A percentile compares a stretch with the other conserved stretches of the same genome.
phyloP scores from a whole-genome alignment of 257 asterid genomes.

The Solanum dulcamara region DNA sequence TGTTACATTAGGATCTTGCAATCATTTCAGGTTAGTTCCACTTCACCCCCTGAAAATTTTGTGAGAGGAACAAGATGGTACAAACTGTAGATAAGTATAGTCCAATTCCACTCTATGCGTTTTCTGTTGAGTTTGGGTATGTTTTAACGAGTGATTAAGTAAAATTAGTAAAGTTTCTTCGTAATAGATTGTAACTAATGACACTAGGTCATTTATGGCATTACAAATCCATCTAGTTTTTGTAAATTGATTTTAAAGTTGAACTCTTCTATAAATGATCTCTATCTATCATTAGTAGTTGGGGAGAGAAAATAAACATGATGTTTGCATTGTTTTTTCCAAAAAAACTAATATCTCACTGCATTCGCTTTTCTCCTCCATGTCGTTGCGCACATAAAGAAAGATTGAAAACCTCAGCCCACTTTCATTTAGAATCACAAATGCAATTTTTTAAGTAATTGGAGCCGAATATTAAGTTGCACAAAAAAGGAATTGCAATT shows the following conservation, averaged over 20 bases:
- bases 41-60: neutral
- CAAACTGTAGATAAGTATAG: neutral
- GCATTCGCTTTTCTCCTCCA: neutral
- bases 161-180: neutral
- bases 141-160: neutral
- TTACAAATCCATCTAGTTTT: neutral
- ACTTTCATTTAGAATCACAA: neutral
- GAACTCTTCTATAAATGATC: neutral
- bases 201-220: neutral
- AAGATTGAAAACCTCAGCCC: neutral
- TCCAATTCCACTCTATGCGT: neutral
- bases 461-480: neutral
- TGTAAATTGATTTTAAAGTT: neutral
- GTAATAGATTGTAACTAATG: neutral
- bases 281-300: neutral
- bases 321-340: neutral
- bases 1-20: neutral
- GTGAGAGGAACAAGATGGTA: neutral
- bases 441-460: neutral
- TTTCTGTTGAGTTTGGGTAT: neutral
- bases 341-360: neutral
- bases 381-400: neutral
- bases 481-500: neutral
- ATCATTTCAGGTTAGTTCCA: neutral
- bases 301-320: neutral